Base-by-base conservation (phyloP, 2,329 filamentous ascomycete genomes). In the Knoxdaviesia capensis region DNA sequence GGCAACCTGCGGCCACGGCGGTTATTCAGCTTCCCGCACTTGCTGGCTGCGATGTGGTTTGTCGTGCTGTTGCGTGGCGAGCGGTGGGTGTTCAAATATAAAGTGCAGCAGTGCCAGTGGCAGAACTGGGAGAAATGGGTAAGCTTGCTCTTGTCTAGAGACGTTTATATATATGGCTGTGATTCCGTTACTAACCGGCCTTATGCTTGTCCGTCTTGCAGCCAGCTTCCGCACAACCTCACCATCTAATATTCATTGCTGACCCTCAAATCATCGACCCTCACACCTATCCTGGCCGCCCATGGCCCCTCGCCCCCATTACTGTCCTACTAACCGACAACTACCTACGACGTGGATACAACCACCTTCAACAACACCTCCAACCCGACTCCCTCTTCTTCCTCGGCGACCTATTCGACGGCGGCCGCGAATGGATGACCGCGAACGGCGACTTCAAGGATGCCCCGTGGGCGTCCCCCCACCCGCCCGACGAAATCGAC, bases 221-320 rank as follows among this genome's bases (percentile, higher is more conserved):
- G 90, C 84, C 86, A 42, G 60, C 70, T 52, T 75, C 69, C 50
- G 80, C 87, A 41, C 74, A 70, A 33, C 90, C 90, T 31, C 87
- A 96, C 57, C 83, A 78, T 54, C 69, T 93, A 50, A 68, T 84
- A 50, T 77, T 94, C 55, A 68, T 94, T 49, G 85, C 87, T 46
- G 87, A 94, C 54, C 87, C 87, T 37, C 87, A 94, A 57, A 70
- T 94, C 45, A 85, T 90, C 53, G 87, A 94, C 58, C 83, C 86
- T 43, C 84, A 94, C 58, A 92, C 86, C n/a, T 94, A 94, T 53
- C 84, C 86, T 3, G 85, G 80, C 50, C 77, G 87, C 29, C 71
- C 71, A 6, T 74, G 71, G 68, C 66, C 69, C 30, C 53, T 77
- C 11, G 68, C 63, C 46, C 56, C 68, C 7, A 48, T 75, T 34